Percentiles rank a stretch among this genome's conserved stretches.
These are phyloP conservation scores for Salix purpurea DNA, from an alignment of 345 rosid species.

Conservation along the genomic window DNA sequence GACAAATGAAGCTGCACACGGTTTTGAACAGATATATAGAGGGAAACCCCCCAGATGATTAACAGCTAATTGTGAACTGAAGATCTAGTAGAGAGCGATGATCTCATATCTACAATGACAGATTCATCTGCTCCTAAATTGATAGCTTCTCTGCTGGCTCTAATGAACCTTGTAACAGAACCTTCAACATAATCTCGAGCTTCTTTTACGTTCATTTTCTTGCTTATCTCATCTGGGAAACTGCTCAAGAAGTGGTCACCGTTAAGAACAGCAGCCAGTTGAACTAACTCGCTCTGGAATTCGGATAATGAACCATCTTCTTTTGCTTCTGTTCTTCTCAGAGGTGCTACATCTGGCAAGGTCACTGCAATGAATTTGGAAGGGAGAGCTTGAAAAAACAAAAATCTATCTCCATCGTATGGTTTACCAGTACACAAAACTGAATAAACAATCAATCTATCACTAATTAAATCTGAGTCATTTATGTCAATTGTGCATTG, in stretches of 20 bases:
- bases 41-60: neutral
- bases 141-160: slow-evolving; percentile 90
- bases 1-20: neutral
- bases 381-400: neutral
- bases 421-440: neutral
- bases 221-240: slow-evolving; percentile 66
- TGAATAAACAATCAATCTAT: neutral
- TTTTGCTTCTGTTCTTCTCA: slow-evolving; percentile 70
- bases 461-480: neutral
- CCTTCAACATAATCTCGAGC: slow-evolving; percentile 74
- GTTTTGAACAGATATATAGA: neutral
- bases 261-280: slow-evolving; percentile 84
- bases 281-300: slow-evolving; percentile 88
- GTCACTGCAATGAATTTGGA: slow-evolving; percentile 39
- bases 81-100: slow-evolving; percentile 78
- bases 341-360: slow-evolving; percentile 61
- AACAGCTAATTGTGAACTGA: slow-evolving; percentile 28
- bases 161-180: slow-evolving; percentile 64
- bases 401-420: neutral
- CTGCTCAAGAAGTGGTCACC: slow-evolving; percentile 90
- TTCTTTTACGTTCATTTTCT: slow-evolving; percentile 79
- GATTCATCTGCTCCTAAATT: slow-evolving; percentile 83
- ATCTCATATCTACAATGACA: slow-evolving; percentile 89
- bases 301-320: slow-evolving; percentile 60
- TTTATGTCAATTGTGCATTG: neutral